These are phyloP conservation scores for Eucalyptus albens DNA, from an alignment of 345 rosid species.

Conservation along the genomic window DNA sequence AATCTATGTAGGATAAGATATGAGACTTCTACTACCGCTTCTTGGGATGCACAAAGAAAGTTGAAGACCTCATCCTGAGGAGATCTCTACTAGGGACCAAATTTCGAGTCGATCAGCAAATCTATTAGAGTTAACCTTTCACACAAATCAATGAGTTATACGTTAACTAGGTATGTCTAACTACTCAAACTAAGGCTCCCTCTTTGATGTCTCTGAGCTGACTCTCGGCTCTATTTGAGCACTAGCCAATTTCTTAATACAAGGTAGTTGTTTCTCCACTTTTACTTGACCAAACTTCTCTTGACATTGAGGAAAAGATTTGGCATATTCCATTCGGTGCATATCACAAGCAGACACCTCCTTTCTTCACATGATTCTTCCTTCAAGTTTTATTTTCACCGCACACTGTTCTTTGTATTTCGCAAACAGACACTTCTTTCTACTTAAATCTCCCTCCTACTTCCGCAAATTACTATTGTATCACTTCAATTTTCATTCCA, in stretches of 20 bases:
- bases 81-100: background rate
- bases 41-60: background rate
- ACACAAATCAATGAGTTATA: background rate
- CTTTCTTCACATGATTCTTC: background rate
- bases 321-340: background rate
- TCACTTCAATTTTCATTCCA: background rate
- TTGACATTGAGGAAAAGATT: background rate
- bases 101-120: background rate
- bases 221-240: background rate
- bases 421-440: background rate
- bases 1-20: background rate
- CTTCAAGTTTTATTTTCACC: background rate
- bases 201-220: background rate
- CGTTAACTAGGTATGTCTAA: background rate
- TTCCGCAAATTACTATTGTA: background rate
- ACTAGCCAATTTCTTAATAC: background rate
- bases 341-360: background rate
- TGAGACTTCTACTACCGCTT: background rate
- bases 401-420: background rate
- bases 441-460: background rate
- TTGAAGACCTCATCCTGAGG: background rate
- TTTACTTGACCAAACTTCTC: background rate
- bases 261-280: background rate
- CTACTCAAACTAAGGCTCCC: background rate
- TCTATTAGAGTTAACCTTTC: background rate